These are phyloP conservation scores for Lachancea kluyveri DNA, from an alignment of 805 yeast species.

Conservation along the genomic window DNA sequence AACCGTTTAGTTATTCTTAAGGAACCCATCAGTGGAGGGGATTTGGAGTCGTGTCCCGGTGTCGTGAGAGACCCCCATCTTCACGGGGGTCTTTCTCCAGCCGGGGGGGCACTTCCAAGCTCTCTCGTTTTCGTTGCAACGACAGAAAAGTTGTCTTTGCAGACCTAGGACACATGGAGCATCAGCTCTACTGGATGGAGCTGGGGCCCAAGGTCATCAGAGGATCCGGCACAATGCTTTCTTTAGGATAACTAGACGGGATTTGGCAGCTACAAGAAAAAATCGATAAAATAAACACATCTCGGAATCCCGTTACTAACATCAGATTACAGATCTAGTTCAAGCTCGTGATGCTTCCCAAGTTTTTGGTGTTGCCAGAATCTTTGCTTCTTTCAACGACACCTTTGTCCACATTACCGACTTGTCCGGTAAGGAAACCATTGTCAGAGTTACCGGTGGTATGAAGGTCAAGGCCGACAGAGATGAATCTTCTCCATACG, in stretches of 20 bases:
- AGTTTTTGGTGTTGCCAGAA: slow-evolving; percentile 99
- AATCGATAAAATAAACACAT: neutral
- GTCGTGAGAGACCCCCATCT: no score
- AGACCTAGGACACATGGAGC: no score
- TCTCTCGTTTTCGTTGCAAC: no score
- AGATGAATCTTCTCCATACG: slow-evolving; percentile 99
- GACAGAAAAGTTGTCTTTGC: no score
- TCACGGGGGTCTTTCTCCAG: no score
- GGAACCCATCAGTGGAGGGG: slow-evolving; percentile 5
- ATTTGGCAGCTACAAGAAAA: neutral
- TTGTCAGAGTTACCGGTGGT: slow-evolving; percentile 99
- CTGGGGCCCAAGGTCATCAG: no score
- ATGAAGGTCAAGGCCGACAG: slow-evolving; percentile 99
- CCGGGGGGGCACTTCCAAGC: no score
- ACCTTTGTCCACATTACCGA: slow-evolving; percentile 99
- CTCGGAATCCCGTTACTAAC: slow-evolving; percentile 11
- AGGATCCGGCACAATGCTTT: no score
- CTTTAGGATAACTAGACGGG: slow-evolving; percentile 13
- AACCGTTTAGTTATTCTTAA: slow-evolving; percentile 33
- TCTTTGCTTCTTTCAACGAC: slow-evolving; percentile 99
- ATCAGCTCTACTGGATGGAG: no score
- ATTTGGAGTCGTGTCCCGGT: no score
- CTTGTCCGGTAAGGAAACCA: slow-evolving; percentile 99
- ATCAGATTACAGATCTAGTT: slow-evolving; percentile 31
- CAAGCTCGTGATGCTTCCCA: slow-evolving; percentile 96